Base-by-base conservation (phyloP, 2,329 filamentous ascomycete species). In the Fusarium anguioides region DNA sequence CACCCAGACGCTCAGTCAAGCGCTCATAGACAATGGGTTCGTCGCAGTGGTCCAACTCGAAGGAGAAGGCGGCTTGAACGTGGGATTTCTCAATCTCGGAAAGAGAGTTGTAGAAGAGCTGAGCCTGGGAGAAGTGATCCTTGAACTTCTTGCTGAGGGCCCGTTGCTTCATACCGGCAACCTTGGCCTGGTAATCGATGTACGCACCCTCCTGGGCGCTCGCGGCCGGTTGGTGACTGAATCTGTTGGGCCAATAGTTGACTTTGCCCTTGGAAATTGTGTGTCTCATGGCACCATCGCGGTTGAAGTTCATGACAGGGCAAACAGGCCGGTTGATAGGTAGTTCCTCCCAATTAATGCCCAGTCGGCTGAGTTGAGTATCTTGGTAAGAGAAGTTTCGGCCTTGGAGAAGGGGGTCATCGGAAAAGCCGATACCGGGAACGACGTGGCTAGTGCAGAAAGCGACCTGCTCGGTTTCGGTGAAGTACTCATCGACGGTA, bases 361-460 rank as follows among this genome's bases (percentile, higher is more conserved):
- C 91, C 0, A 94, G 82, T 15, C 91, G 87, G 17, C 84, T 87
- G 24, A 93, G 81, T 75, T 94, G 89, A 0, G 89, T 91, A 68
- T 91, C 89, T 14, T 85, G 83, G 77, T 91, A 87, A 12, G 83
- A 86, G 64, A 88, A 87, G 80, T 93, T 94, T 31, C 91, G 87
- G 29, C 91, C 91, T 74, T 94, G 90, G 0, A 87, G 81, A 4
- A 94, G 83, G 4, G 91, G 91, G 64, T 94, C 92, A 61, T 94
- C 87, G 0, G 90, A 91, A 75, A 91, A 90, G 15, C 91, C 91
- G 59, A 94, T 90, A 23, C 92, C 92, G 0, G 91, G 91, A 0
- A 96, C 90, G 46, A 96, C 81, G 69, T 96, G 92, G 54, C 87
- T 86, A 2, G 93, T 95, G 73, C 90, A 94, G 78, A 96, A 96